phyloP scores from a whole-genome alignment of 2,329 filamentous ascomycete species.

The Scolecobasidium constrictum region DNA sequence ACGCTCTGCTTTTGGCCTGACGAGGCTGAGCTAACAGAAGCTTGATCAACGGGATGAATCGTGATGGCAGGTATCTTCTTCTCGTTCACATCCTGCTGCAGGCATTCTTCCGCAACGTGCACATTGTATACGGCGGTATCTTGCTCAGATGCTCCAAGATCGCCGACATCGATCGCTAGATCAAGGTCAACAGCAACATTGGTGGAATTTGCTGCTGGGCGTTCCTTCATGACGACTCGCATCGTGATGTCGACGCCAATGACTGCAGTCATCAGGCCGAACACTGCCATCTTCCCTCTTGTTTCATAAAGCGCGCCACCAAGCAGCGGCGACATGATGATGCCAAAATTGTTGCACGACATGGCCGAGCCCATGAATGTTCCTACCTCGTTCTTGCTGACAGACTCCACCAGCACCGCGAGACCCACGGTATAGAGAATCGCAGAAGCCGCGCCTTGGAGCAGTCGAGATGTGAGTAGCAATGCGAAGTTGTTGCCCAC shows the following conservation, averaged over 20 bases:
- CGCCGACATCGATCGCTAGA: too few relatives aligned
- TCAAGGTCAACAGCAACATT: too few relatives aligned
- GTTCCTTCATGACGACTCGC: conserved; percentile 43
- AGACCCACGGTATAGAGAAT: conserved; percentile 67
- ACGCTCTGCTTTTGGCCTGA: too few relatives aligned
- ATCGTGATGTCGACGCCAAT: conserved; percentile 67
- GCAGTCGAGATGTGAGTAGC: conserved; percentile 50
- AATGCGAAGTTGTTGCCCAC: conserved; percentile 51
- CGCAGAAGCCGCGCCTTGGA: conserved; percentile 59
- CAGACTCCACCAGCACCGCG: conserved; percentile 61
- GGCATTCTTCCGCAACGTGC: too few relatives aligned
- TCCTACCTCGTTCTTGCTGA: conserved; percentile 50
- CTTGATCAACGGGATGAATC: too few relatives aligned
- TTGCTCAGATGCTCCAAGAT: too few relatives aligned
- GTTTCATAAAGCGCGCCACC: conserved; percentile 63
- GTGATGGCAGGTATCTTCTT: too few relatives aligned
- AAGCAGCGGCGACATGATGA: conserved; percentile 55
- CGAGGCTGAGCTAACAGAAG: too few relatives aligned
- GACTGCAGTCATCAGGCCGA: conserved; percentile 65
- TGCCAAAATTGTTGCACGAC: conserved; percentile 51
- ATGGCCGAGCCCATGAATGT: conserved; percentile 57
- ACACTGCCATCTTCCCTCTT: conserved; percentile 58
- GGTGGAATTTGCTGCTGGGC: too few relatives aligned
- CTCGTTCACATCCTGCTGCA: too few relatives aligned
- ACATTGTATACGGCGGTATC: too few relatives aligned